Evolutionary conservation across 768 basidiomycete genomes (phyloP).

Genomic region (Tremella mesenterica): DNA sequence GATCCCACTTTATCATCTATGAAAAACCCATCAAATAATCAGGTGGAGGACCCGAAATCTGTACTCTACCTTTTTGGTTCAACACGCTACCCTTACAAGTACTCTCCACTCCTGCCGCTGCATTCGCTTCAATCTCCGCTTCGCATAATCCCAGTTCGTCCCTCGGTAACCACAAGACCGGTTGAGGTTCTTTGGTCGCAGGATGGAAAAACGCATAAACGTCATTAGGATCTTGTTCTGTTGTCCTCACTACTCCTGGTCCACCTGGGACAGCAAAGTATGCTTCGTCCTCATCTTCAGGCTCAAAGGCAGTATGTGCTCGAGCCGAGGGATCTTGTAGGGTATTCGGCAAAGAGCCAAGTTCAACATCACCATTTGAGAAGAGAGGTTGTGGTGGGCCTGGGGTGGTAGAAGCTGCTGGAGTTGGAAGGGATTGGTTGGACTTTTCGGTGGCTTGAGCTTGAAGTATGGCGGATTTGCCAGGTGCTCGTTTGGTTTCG

Average conservation of each 20-base stretch:
- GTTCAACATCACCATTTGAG: background rate
- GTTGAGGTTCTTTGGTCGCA: constrained; percentile 61
- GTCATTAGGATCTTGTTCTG: constrained; percentile 16
- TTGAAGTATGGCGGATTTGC: background rate
- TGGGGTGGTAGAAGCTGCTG: constrained; percentile 3
- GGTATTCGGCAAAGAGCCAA: background rate
- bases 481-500: background rate
- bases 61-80: constrained; percentile 39
- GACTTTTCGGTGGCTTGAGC: background rate
- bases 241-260: constrained; percentile 17
- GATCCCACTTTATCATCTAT: too few species aligned
- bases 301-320: too few species aligned
- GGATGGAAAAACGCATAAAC: constrained; percentile 66
- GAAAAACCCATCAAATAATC: constrained; percentile 7
- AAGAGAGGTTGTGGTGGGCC: constrained; percentile 1
- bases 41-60: constrained; percentile 41
- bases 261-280: constrained; percentile 38
- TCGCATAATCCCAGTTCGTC: constrained; percentile 59
- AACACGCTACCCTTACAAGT: constrained; percentile 50
- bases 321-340: constrained; percentile 6
- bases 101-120: constrained; percentile 51
- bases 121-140: constrained; percentile 56
- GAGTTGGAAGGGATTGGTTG: background rate
- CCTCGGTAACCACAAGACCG: constrained; percentile 72
- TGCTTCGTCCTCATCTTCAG: constrained; percentile 20